A percentile compares a stretch with the other conserved stretches of the same genome.
Evolutionary conservation across 345 rosid genomes (phyloP).

Genomic region (Citropsis articulata): DNA sequence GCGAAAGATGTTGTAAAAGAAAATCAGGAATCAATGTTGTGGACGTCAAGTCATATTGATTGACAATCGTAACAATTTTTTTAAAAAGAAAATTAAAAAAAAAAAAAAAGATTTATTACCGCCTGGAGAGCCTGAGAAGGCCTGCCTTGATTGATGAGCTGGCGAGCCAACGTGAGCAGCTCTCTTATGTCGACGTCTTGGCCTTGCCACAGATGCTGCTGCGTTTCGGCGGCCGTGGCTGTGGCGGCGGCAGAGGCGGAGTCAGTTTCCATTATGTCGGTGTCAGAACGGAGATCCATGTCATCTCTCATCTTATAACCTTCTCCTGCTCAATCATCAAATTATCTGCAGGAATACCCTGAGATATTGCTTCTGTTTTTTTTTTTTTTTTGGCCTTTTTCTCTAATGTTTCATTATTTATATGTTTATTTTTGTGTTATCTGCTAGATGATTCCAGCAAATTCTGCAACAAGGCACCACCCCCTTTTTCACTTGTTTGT

Average conservation of each 20-base stretch:
- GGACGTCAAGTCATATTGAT: too few relatives aligned
- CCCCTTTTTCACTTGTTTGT: neutral
- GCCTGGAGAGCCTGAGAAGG: conserved; percentile 91
- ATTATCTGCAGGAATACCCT: neutral
- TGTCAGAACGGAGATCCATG: conserved; percentile 38
- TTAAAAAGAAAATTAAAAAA: too few relatives aligned
- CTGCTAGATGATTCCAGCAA: conserved; percentile 28
- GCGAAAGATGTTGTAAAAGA: too few relatives aligned
- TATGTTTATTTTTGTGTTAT: neutral
- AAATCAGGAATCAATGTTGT: too few relatives aligned
- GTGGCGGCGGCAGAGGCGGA: conserved; percentile 5
- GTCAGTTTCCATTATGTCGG: conserved; percentile 54
- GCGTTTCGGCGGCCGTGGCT: conserved; percentile 1
- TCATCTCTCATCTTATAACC: conserved; percentile 21
- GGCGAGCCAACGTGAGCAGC: conserved; percentile 65
- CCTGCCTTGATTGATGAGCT: conserved; percentile 67
- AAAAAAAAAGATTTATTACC: conserved; percentile 31
- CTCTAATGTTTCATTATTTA: neutral
- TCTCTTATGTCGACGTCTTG: conserved; percentile 32
- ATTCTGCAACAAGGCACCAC: conserved; percentile 10
- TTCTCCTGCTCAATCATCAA: neutral
- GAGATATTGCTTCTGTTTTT: neutral
- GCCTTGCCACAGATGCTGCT: conserved; percentile 10
- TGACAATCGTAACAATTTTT: too few relatives aligned
- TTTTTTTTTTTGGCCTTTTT: neutral